These are phyloP conservation scores for Gnomoniopsis sp. DNA, from an alignment of 2,329 filamentous ascomycete species.

Conservation along the genomic window DNA sequence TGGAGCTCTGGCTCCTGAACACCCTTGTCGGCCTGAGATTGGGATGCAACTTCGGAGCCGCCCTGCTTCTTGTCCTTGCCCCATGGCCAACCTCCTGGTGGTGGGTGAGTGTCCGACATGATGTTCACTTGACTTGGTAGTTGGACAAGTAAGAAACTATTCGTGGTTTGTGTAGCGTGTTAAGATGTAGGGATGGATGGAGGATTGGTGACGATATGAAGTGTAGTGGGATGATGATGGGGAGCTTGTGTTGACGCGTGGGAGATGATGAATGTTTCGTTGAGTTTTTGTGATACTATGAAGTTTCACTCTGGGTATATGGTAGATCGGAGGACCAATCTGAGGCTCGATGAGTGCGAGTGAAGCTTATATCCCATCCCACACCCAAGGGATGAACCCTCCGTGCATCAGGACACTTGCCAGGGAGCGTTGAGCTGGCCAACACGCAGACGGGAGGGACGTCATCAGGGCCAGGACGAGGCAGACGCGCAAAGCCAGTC, in stretches of 20 bases:
- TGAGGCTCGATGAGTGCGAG: slow-evolving; percentile 5
- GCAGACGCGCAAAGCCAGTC: neutral
- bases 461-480: slow-evolving; percentile 13
- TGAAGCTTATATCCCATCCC: slow-evolving; percentile 18
- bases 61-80: slow-evolving; percentile 20
- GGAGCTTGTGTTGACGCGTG: neutral
- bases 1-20: slow-evolving; percentile 14
- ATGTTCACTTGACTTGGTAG: neutral
- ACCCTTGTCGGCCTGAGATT: slow-evolving; percentile 10
- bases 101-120: slow-evolving; percentile 19
- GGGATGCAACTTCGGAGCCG: slow-evolving; percentile 15
- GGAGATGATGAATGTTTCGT: neutral
- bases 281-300: neutral
- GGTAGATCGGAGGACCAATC: neutral
- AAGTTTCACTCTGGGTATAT: neutral
- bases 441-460: slow-evolving; percentile 8
- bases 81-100: slow-evolving; percentile 21
- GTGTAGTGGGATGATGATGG: neutral
- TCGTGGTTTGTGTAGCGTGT: neutral
- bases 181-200: too few relatives aligned
- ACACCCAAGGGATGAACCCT: neutral
- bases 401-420: neutral
- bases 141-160: neutral
- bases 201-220: neutral
- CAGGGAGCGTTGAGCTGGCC: slow-evolving; percentile 1